Base-by-base conservation (phyloP, 148 eudicot genomes). In the Limonium bicolor region DNA sequence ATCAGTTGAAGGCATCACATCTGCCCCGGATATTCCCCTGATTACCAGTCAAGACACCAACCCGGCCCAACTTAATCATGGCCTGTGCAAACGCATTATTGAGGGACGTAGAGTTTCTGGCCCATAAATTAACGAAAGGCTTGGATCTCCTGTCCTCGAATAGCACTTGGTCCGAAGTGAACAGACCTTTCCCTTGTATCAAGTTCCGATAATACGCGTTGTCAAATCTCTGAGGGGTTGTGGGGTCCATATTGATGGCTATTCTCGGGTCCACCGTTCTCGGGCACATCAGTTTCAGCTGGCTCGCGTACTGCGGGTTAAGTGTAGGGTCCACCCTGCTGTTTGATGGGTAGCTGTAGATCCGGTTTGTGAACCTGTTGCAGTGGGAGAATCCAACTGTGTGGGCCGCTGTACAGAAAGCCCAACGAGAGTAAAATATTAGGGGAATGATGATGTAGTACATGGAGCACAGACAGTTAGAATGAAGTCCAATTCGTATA, bases 311-410 rank as follows among this genome's bases (percentile, higher is more conserved):
- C 1, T 36, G 48, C 20, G 16, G 47, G 34, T 80, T 57, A 17
- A 80, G 75, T 1, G 73, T 69, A 3, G 92, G 92, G 61, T 85
- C 86, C 6, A 70, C 69, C 25, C 66, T 35, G 47, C 32, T 69
- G 21, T 43, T 55, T 7, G 56, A 53, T 39, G 50, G 65, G 55
- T 66, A 78, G 24, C 71, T 62, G 63, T 76, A 74, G 15, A 81
- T 56, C 11, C 86, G 66, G 1, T 67, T 72, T 13, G 92, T 60
- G 69, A 86, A 80, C 2, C 62, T 58, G 43, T 52, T 43, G 59
- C 83, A 80, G 58, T 80, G 86, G 9, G 92, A 62, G 62, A 85
- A 85, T 7, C 86, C 86, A 20, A 85, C 13, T 46, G 86, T 72
- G 51, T 77, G 95, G 25, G 92, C 92, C 23, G 80, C 92, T 81